Conservation (phyloP, 163 green algal genomes). For the Scenedesmus sp. region DNA sequence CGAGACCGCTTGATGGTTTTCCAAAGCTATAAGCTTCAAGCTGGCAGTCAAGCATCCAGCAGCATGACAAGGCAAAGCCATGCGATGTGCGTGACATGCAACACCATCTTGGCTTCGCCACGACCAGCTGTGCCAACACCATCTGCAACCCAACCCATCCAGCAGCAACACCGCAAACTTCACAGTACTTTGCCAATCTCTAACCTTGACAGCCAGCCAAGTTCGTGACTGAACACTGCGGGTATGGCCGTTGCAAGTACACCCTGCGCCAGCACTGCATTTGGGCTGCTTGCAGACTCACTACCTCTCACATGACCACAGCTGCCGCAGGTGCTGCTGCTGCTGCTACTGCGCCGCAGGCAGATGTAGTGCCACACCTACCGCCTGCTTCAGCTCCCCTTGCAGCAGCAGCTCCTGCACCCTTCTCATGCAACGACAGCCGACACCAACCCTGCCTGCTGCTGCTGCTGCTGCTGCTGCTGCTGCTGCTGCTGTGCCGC, state of each 20-base stretch:
- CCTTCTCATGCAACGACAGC: not conserved
- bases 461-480: slow-evolving; percentile 11
- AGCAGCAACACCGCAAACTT: too few relatives aligned
- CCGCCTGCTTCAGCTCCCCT: not conserved
- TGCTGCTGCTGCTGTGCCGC: slow-evolving; percentile 60
- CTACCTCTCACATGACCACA: not conserved
- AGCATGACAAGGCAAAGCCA: not conserved
- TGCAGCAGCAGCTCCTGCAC: not conserved
- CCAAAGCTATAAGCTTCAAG: too few relatives aligned
- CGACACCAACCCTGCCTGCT: not conserved
- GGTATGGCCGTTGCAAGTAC: too few relatives aligned
- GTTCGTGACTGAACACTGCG: too few relatives aligned
- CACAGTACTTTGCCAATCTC: too few relatives aligned
- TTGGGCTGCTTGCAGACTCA: too few relatives aligned
- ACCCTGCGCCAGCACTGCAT: not conserved
- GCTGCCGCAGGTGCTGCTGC: not conserved
- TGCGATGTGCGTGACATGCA: not conserved
- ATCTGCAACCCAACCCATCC: too few relatives aligned
- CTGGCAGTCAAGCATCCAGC: not conserved
- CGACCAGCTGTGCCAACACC: too few relatives aligned
- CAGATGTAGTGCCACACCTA: not conserved
- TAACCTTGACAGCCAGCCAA: too few relatives aligned
- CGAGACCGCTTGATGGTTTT: too few relatives aligned
- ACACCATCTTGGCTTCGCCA: not conserved
- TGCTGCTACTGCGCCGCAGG: not conserved